These are phyloP conservation scores for Cercospora citrullina DNA, from an alignment of 2,329 filamentous ascomycete species.

Conservation along the genomic window DNA sequence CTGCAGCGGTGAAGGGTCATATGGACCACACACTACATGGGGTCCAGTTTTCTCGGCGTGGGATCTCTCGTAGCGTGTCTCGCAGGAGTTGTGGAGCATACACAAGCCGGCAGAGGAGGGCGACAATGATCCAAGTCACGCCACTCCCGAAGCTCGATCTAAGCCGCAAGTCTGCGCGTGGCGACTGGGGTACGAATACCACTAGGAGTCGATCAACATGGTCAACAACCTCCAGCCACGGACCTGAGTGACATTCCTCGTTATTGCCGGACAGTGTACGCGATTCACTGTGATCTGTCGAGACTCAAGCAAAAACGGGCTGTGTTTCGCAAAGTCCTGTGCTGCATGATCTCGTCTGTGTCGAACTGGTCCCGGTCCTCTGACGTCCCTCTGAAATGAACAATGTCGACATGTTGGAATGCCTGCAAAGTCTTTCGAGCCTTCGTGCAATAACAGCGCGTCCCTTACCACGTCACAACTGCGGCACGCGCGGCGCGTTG, in stretches of 20 bases:
- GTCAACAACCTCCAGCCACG: neutral
- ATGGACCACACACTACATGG: neutral
- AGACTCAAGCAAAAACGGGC: neutral
- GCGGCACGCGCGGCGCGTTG: neutral
- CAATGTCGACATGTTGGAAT: neutral
- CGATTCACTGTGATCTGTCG: neutral
- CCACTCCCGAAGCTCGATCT: slow-evolving; percentile 7
- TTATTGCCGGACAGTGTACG: neutral
- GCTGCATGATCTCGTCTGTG: neutral
- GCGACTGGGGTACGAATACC: neutral
- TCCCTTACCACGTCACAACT: neutral
- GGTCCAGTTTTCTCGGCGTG: neutral
- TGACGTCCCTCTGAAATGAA: neutral
- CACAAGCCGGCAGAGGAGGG: neutral
- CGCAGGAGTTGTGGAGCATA: neutral
- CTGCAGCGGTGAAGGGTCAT: neutral
- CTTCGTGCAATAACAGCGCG: neutral
- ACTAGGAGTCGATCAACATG: neutral
- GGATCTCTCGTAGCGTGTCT: neutral
- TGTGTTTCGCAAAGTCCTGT: neutral
- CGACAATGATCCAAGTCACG: slow-evolving; percentile 2
- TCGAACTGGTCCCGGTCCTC: neutral
- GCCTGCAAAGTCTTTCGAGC: neutral
- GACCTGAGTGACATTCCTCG: neutral
- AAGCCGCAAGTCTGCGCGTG: neutral